These are phyloP conservation scores for Erodium moschatum DNA, from an alignment of 441 rosid genomes.

Conservation along the genomic window DNA sequence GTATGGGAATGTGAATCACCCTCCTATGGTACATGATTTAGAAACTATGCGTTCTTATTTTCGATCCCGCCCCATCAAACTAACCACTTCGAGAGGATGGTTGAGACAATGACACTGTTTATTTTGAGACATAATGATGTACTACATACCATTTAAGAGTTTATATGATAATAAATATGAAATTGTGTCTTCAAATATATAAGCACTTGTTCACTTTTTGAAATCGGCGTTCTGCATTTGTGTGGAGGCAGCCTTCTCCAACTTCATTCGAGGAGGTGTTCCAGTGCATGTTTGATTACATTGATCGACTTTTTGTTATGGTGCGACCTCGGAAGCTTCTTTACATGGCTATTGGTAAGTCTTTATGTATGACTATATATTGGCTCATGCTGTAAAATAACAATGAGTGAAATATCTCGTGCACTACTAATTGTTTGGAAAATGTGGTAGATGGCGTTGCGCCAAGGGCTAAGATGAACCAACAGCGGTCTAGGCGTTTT, in stretches of 20 bases:
- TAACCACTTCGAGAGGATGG: too few relatives aligned
- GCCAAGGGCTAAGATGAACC: slow-evolving; percentile 92
- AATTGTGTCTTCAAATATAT: too few relatives aligned
- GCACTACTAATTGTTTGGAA: slow-evolving; percentile 20
- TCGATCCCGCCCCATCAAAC: too few relatives aligned
- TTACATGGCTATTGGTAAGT: slow-evolving; percentile 81
- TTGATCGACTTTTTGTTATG: slow-evolving; percentile 79
- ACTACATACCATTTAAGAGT: too few relatives aligned
- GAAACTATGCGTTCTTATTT: too few relatives aligned
- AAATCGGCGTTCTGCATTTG: background rate
- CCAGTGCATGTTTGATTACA: slow-evolving; percentile 79
- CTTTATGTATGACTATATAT: slow-evolving; percentile 5
- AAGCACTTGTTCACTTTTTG: too few relatives aligned
- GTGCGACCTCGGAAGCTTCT: slow-evolving; percentile 75
- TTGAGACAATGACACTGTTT: too few relatives aligned
- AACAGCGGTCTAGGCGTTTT: slow-evolving; percentile 84
- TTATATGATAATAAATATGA: too few relatives aligned
- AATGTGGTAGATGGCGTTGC: slow-evolving; percentile 76
- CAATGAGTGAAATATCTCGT: background rate
- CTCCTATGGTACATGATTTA: too few relatives aligned
- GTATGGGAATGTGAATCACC: too few relatives aligned
- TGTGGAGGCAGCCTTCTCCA: slow-evolving; percentile 63
- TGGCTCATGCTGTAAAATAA: background rate
- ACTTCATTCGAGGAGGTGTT: slow-evolving; percentile 69
- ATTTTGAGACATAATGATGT: too few relatives aligned